Percentiles rank a stretch among this genome's conserved stretches.
Conservation (phyloP, 345 rosid genomes). For the Adansonia digitata region DNA sequence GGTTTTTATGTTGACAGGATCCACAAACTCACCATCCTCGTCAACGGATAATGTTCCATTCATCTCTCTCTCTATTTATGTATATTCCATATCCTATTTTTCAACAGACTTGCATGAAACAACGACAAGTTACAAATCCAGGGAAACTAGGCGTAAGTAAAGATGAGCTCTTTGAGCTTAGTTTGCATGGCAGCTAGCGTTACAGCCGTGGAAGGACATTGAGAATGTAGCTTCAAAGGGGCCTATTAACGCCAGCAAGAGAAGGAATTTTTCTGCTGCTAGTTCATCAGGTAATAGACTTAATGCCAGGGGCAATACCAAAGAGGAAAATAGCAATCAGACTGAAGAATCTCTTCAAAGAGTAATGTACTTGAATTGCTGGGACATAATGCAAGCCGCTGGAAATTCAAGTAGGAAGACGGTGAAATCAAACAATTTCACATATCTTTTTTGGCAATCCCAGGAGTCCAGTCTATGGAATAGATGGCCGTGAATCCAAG, state of each 20-base stretch:
- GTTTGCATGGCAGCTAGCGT: slow-evolving; percentile 23
- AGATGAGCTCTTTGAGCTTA: slow-evolving; percentile 21
- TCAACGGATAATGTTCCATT: slow-evolving; percentile 3
- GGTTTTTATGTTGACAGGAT: slow-evolving; percentile 11
- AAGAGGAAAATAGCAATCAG: slow-evolving; percentile 12
- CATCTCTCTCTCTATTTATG: slow-evolving; percentile 5
- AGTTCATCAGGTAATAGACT: background rate
- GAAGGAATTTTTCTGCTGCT: background rate
- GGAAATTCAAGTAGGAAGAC: background rate
- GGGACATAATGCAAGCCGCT: slow-evolving; percentile 32
- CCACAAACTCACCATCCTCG: slow-evolving; percentile 11
- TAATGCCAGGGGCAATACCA: background rate
- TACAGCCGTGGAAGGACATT: slow-evolving; percentile 13
- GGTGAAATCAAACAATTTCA: background rate
- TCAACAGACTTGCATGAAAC: background rate
- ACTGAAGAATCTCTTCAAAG: slow-evolving; percentile 32
- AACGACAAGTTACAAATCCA: background rate
- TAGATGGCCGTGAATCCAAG: too few species aligned
- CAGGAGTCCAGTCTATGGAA: background rate
- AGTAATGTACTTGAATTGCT: slow-evolving; percentile 41
- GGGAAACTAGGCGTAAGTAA: background rate
- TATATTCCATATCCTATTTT: background rate
- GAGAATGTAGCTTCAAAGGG: slow-evolving; percentile 13
- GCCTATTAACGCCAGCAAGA: background rate
- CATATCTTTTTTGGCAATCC: too few species aligned